Base-by-base conservation (phyloP, 257 asterid genomes). In the Salvia splendens region DNA sequence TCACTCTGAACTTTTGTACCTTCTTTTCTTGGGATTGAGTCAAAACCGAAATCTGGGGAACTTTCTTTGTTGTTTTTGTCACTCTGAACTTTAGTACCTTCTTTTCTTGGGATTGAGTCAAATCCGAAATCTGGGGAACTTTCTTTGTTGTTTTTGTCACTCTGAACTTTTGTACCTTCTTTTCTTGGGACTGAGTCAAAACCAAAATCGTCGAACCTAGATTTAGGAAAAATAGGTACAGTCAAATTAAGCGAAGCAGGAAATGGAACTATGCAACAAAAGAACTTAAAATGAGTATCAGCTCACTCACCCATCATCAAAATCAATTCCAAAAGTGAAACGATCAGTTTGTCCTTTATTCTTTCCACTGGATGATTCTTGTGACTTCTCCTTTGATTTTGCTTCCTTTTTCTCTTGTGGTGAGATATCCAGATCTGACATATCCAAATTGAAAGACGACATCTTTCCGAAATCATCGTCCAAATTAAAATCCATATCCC, bases 401-500 rank as follows among this genome's bases (percentile, higher is more conserved):
- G 70, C 85, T 72, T 80, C 86, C 51, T 80, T 81, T 75, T 81
- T 84, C 47, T 72, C 73, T 36, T 96, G 91, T 52, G 86, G 79
- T 53, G 97, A 86, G 73, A 86, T 80, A 75, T 83, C 98, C 66
- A 89, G 73, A 76, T 87, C 96, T 41, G 97, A 48, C 81, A 89
- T 83, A 81, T 90, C 99, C 73, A 93, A 63, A 55, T 84, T 80
- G 87, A 88, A 90, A 43, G 96, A 88, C 32, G 95, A 42, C 9
- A 93, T 55, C 78, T 90, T 93, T 42, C 92, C 97, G 53, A 90
- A 93, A 74, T 84, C 95, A 77, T 81, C 85, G 73, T 86, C 95
- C 76, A 90, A 84, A 71, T 81, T 81, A 73, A 93, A 93, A 76
- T 93, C 96, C 83, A 88, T 76, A 70, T 88, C 91, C 95, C 99